Conservation (phyloP, 2,329 filamentous ascomycete species). For the Pseudogymnoascus sp. region DNA sequence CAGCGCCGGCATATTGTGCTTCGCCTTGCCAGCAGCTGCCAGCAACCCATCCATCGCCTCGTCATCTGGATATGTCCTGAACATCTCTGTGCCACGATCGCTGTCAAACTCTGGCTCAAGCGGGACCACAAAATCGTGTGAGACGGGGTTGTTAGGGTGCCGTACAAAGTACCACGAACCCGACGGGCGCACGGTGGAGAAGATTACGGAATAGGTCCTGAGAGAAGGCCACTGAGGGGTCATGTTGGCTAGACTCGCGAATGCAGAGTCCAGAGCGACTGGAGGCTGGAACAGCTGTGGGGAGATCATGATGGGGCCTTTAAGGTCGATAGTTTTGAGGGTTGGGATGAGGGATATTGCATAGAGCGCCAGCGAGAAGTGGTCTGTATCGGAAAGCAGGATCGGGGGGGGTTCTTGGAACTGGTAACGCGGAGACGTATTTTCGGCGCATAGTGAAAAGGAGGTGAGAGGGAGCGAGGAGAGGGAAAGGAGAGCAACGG, state of each 20-base stretch:
- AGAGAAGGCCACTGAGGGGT: conserved; percentile 5
- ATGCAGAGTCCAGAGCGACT: background rate
- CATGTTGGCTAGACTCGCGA: background rate
- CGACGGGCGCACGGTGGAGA: background rate
- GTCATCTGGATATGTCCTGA: conserved; percentile 7
- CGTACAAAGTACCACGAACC: conserved; percentile 9
- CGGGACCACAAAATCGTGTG: background rate
- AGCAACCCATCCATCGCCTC: conserved; percentile 5
- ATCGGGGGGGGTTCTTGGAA: background rate
- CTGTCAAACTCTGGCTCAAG: background rate
- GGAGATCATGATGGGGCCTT: conserved; percentile 10
- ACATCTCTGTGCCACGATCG: background rate
- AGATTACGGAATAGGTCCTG: background rate
- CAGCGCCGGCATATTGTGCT: conserved; percentile 8
- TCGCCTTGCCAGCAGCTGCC: conserved; percentile 4
- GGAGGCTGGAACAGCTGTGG: conserved; percentile 6
- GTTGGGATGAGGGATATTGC: conserved; percentile 7
- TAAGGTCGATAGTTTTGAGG: conserved; percentile 6
- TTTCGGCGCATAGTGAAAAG: background rate
- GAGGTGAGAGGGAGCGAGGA: conserved; percentile 3
- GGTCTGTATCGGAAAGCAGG: background rate
- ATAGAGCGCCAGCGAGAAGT: conserved; percentile 9
- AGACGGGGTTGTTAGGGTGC: background rate
- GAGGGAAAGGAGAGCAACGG: background rate
- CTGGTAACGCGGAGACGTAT: background rate